Base-by-base conservation (phyloP, 257 asterid genomes). In the Linaria vulgaris region DNA sequence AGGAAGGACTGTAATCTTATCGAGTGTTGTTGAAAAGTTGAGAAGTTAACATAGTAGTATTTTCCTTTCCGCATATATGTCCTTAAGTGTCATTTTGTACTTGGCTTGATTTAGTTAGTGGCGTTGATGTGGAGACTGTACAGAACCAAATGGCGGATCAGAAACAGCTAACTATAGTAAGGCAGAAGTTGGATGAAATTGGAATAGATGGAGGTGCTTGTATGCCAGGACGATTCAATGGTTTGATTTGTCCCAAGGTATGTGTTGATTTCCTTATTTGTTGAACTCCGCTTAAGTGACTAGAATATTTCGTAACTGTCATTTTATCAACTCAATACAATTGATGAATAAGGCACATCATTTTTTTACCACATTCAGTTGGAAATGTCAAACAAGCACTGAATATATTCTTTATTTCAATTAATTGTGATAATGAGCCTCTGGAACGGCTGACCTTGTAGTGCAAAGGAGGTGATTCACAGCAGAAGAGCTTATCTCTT, bases 401-500 rank as follows among this genome's bases (percentile, higher is more conserved):
- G 41, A 7, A 7, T 34, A 34, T 34, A 34, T 34, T 34, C 41
- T 34, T n/a, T 34, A 34, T 34, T 7, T 34, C 41, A 34, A 34
- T 34, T 34, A 34, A 3, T 34, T 8, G 41, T 38, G 38, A 39
- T 68, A n/a, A 21, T 69, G 66, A 56, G 64, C 64, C 39, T 39
- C 75, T 61, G 49, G 34, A 55, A 45, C 60, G 64, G 57, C 59
- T 74, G 74, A 69, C 56, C 64, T 74, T 83, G 75, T 69, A 92
- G 97, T 92, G 99, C 74, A 66, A 73, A 64, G 97, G 99, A 56
- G 99, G 97, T 56, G 72, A 50, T 52, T 67, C 85, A 27, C 50
- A 27, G 21, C 96, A 87, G 86, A 89, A 80, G 74, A 87, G 97
- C 80, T 79, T 92, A 38, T 78, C 96, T 37, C 90, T 92, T 79